Evolutionary conservation across 495 filamentous ascomycete species (phyloP), one percentile per base, ranked within the genome.

Genomic region (Lindgomyces ingoldianus): DNA sequence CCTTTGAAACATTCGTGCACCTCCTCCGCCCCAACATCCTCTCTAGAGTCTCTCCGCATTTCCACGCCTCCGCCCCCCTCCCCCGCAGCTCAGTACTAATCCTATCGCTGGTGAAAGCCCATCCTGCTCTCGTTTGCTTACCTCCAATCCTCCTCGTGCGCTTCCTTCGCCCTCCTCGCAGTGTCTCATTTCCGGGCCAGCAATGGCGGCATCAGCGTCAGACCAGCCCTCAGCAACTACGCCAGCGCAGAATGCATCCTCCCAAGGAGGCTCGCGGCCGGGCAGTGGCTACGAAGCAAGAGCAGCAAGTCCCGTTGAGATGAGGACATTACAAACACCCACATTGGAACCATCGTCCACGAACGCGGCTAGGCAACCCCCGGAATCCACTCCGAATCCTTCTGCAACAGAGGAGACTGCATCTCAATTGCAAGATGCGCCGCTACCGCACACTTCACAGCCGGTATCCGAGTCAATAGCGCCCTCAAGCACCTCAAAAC

Each of bases 281-380:
- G 42, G 42, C 27, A 61, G 60, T 44, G 25, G 52, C 33, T 48
- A 66, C 33, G 41, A 27, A 30, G 45, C 56, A 30, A 26, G 36
- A 29, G 55, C 52, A 12, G 52, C 64, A 33, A 64, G 42, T 18
- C 59, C 64, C 27, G 58, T 72, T 16, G 70, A 72, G 56, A 68
- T 72, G 66, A 66, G 46, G 57, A 67, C 61, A 8, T 33, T 72
- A 27, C 62, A 50, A 59, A 44, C 65, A 16, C 16, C 69, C 25
- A 27, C 53, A 26, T 18, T 14, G 49, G 27, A 47, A 21, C 46
- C 62, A 1, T 19, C 49, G 1, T 29, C 49, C 6, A 52, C 49
- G 29, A 29, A 27, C 26, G 26, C 54, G 18, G 14, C 54, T 10
- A 25, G 36, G 41, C 54, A 57, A 44, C 2, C 39, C 36, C 21